Conservation (phyloP, 768 basidiomycete genomes). For the Lentinus brumalis region DNA sequence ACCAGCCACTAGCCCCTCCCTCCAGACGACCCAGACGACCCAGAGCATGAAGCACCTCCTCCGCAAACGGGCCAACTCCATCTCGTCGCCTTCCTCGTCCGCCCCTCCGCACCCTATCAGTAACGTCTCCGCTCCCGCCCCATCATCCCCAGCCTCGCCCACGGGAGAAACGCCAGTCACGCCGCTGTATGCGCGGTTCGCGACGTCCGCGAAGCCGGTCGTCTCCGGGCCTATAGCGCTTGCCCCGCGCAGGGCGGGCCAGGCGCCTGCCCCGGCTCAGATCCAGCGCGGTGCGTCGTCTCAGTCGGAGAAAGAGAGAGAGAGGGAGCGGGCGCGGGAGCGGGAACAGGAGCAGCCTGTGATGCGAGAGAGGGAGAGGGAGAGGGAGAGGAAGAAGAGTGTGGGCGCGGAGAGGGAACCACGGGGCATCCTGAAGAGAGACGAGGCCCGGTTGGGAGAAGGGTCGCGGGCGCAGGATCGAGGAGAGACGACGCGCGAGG, state of each 20-base stretch:
- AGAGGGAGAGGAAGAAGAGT: neutral
- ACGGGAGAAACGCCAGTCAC: constrained; percentile 12
- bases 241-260: constrained; percentile 5
- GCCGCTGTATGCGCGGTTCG: constrained; percentile 32
- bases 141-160: neutral
- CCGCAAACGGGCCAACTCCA: constrained; percentile 15
- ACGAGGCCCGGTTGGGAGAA: neutral
- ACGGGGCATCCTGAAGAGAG: neutral
- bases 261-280: neutral
- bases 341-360: neutral
- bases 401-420: neutral
- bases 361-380: neutral
- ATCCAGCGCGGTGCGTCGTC: neutral
- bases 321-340: neutral
- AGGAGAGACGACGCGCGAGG: neutral
- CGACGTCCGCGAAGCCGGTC: constrained; percentile 17
- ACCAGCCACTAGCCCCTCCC: too few relatives aligned
- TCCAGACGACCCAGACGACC: neutral
- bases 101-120: neutral
- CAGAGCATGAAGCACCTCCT: constrained; percentile 15
- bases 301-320: neutral
- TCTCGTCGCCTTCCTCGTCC: neutral
- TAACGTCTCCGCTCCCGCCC: constrained; percentile 2
- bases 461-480: neutral
- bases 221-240: constrained; percentile 31